Percentiles rank a stretch among this genome's conserved stretches.
Conservation (phyloP, 225 moss, liverwort and hornwort genomes). For the Neckera pumila region DNA sequence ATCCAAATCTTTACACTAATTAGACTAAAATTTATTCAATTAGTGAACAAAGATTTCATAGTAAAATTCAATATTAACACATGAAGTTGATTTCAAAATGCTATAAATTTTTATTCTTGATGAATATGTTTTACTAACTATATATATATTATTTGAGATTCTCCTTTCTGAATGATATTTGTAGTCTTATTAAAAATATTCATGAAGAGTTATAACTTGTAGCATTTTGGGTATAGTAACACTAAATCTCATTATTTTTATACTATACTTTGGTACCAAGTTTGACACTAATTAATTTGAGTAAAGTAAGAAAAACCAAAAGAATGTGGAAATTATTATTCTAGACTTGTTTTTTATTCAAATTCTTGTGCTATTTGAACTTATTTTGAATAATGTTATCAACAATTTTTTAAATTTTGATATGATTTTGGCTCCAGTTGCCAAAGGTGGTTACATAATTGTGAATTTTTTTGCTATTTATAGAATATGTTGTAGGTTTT, state of each 20-base stretch:
- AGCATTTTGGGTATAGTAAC: not conserved
- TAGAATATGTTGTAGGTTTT: not conserved
- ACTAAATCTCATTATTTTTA: not conserved
- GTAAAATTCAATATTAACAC: rapidly evolving
- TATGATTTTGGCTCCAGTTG: not conserved
- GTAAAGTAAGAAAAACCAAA: not conserved
- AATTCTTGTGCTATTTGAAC: not conserved
- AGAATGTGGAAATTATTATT: not conserved
- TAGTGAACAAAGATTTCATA: rapidly evolving
- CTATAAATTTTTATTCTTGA: too few relatives aligned
- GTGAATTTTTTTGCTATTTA: not conserved
- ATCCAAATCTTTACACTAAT: not conserved
- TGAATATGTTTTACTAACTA: not conserved
- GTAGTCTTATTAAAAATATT: rapidly evolving
- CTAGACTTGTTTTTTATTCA: not conserved
- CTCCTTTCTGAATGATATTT: rapidly evolving
- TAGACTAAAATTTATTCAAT: too few relatives aligned
- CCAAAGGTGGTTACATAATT: too few relatives aligned
- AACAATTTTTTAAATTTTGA: not conserved
- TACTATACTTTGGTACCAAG: not conserved
- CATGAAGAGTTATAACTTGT: not conserved
- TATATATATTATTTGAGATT: too few relatives aligned
- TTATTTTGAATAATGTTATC: not conserved
- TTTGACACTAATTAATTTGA: not conserved
- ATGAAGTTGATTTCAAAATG: rapidly evolving